Conservation (phyloP, 2,329 filamentous ascomycete species). For the Beauveria sp. region DNA sequence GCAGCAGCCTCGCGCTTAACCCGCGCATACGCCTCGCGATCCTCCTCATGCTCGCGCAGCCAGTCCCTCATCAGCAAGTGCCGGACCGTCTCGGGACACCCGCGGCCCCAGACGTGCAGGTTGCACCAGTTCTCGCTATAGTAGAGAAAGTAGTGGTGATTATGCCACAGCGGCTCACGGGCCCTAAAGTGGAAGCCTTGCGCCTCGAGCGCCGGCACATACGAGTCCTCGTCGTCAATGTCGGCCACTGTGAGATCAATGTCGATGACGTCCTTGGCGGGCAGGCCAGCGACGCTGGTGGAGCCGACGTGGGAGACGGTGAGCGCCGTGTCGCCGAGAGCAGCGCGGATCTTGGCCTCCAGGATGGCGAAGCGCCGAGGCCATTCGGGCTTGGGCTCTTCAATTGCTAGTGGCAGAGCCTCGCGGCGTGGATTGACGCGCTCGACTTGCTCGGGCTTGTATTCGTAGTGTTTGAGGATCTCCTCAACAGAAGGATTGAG, state of each 20-base stretch:
- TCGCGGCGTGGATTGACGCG: constrained; percentile 7
- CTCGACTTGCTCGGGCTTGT: constrained; percentile 10
- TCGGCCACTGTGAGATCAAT: constrained; percentile 36
- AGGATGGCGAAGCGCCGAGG: constrained; percentile 17
- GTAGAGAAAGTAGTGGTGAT: constrained; percentile 32
- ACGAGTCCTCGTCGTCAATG: constrained; percentile 27
- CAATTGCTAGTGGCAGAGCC: constrained; percentile 7
- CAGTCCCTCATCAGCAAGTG: constrained; percentile 36
- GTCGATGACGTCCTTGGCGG: constrained; percentile 40
- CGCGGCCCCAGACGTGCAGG: constrained; percentile 35
- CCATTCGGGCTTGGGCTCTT: constrained; percentile 10
- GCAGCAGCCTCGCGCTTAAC: constrained; percentile 27
- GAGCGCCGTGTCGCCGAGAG: constrained; percentile 22
- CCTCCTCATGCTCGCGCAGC: constrained; percentile 26
- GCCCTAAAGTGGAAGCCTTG: constrained; percentile 33
- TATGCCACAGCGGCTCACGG: constrained; percentile 34
- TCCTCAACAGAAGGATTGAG: background rate
- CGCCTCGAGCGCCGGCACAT: constrained; percentile 30
- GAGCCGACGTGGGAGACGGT: constrained; percentile 36
- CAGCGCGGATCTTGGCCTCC: constrained; percentile 21
- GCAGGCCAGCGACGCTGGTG: constrained; percentile 35
- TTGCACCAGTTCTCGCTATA: constrained; percentile 29
- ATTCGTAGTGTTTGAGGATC: constrained; percentile 6
- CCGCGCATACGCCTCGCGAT: constrained; percentile 30
- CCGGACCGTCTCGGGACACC: constrained; percentile 28